Evolutionary conservation across 306 rosid genomes (phyloP).

Genomic region (Inga oerstediana): DNA sequence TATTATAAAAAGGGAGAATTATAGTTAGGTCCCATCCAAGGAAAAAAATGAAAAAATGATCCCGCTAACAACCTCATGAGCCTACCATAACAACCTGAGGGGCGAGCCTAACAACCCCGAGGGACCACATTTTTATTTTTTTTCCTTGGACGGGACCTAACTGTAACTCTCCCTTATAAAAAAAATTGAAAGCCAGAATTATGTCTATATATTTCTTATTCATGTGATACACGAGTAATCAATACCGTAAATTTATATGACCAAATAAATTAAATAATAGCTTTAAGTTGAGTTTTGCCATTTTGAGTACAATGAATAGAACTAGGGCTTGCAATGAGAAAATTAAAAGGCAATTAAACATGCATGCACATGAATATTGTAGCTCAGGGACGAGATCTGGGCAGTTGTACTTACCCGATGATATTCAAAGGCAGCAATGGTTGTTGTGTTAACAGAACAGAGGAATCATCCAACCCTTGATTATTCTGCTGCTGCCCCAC

Average conservation of each 20-base stretch:
- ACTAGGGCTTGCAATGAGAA: neutral
- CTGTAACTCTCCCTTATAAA: too few species aligned
- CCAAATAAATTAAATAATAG: neutral
- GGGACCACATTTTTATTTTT: too few species aligned
- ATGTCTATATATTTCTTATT: neutral
- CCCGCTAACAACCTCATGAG: too few species aligned
- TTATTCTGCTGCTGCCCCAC: constrained; percentile 37
- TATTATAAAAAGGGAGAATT: too few species aligned
- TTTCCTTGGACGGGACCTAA: too few species aligned
- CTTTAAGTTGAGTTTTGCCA: neutral
- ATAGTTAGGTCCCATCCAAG: too few species aligned
- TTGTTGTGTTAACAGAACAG: constrained; percentile 38
- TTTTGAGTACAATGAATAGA: too few species aligned
- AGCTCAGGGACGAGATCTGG: neutral
- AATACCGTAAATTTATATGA: neutral
- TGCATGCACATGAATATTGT: too few species aligned
- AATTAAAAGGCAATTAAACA: too few species aligned
- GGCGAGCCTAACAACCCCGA: too few species aligned
- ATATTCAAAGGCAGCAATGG: constrained; percentile 44
- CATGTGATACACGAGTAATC: neutral
- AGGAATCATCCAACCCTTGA: constrained; percentile 34
- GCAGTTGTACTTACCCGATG: constrained; percentile 40
- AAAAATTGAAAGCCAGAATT: neutral
- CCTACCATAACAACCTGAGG: too few species aligned
- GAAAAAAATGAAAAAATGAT: too few species aligned